Evolutionary conservation across 192 early-diverging fungal species (phyloP).

Genomic region (Piromyces finnis): DNA sequence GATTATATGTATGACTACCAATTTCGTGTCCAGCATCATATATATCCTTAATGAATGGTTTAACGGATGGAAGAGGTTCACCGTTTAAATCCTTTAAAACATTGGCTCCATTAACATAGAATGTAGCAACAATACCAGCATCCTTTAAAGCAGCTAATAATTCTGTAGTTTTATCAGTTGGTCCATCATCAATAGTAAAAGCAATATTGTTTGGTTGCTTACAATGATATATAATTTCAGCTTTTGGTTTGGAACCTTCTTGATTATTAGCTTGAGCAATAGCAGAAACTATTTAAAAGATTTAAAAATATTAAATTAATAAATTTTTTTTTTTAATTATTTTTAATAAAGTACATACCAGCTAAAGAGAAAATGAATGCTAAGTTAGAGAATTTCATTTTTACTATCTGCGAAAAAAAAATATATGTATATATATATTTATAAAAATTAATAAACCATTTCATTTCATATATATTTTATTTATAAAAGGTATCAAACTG

Average conservation of each 20-base stretch:
- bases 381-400: neutral
- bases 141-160: neutral
- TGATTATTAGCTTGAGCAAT: too few relatives aligned
- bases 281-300: too few relatives aligned
- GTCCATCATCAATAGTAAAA: neutral
- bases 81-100: neutral
- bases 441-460: too few relatives aligned
- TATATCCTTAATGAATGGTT: neutral
- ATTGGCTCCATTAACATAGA: neutral
- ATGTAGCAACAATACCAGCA: neutral
- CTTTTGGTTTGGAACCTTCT: neutral
- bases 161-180: neutral
- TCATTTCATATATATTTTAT: too few relatives aligned
- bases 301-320: too few relatives aligned
- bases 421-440: too few relatives aligned
- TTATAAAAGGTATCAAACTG: too few relatives aligned
- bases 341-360: neutral
- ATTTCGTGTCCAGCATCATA: neutral
- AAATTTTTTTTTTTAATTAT: too few relatives aligned
- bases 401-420: neutral
- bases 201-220: neutral
- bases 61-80: neutral
- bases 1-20: neutral
- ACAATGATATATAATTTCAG: neutral
- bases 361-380: neutral